Evolutionary conservation across 169 alveolate genomes (phyloP), one percentile per base, ranked within the genome.

Genomic region (Eimeria falciformis): DNA sequence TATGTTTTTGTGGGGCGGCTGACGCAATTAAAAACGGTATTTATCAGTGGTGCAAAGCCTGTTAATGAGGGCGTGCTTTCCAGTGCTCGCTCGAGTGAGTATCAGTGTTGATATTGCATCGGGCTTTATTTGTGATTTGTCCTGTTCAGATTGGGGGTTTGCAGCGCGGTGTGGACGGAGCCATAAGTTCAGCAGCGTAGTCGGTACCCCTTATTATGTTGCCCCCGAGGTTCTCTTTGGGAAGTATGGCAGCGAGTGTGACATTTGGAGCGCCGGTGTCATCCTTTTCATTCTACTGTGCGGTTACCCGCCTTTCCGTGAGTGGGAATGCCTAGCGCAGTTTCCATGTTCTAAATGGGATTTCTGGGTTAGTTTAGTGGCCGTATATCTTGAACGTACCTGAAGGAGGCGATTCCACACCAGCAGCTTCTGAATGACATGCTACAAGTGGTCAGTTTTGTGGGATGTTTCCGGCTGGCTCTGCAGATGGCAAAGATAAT

Each of bases 211-310:
- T n/a, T 98, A 98, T 95, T 98, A 98, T 95, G 98, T 98, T 47
- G 99, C 99, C 4, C 99, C 99, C 0, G 99, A 98, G 93, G 99
- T 98, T 18, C 93, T 98, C 37, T 94, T 94, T 73, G 98, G 99
- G 29, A 95, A 96, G 71, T 98, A 98, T 93, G 98, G 97, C 83
- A 96, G 97, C 95, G 94, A 94, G 77, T 98, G 99, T 92, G 99
- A 98, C 93, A 94, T 98, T 62, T 97, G 99, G 99, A 96, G 98
- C 75, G 97, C 98, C 55, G 98, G 99, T 37, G 98, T 97, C 29
- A 97, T 97, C 53, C 94, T 97, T 90, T 95, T 92, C 93, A 95
- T 96, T 29, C 92, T 96, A 33, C 95, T 97, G 21, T 96, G 98
- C 91, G 98, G 98, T 40, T 96, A 90, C 83, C 97, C 97, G 40